A percentile compares a stretch with the other conserved stretches of the same genome.
Evolutionary conservation across 129 eudicot species (phyloP).

Genomic region (Rutidosis leptorrhynchoides): DNA sequence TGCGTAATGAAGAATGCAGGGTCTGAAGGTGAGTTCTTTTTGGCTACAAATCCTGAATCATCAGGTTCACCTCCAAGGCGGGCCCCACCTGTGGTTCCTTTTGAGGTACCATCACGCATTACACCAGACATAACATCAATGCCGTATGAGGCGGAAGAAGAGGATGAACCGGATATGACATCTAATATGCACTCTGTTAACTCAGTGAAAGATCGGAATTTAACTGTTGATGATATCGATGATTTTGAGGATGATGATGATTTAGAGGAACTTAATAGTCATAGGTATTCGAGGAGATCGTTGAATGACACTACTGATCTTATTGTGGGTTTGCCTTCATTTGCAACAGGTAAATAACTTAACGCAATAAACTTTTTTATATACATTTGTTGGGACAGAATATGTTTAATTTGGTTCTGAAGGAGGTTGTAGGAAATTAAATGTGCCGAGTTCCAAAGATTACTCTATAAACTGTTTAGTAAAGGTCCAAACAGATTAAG

Average conservation of each 20-base stretch:
- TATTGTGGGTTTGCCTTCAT: conserved; percentile 64
- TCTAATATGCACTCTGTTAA: conserved; percentile 60
- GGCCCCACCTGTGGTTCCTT: conserved; percentile 73
- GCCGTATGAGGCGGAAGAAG: conserved; percentile 51
- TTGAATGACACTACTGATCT: conserved; percentile 85
- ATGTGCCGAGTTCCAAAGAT: conserved; percentile 7
- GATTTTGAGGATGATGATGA: conserved; percentile 86
- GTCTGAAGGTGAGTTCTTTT: conserved; percentile 73
- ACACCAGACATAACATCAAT: conserved; percentile 50
- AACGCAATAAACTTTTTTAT: background rate
- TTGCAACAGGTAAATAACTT: conserved; percentile 71
- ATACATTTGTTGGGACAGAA: background rate
- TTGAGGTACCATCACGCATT: conserved; percentile 55
- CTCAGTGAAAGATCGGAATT: conserved; percentile 62
- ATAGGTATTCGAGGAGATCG: conserved; percentile 75
- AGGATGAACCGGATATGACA: conserved; percentile 48
- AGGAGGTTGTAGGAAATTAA: background rate
- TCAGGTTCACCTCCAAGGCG: conserved; percentile 95
- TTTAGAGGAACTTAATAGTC: conserved; percentile 69
- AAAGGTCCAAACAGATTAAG: conserved; percentile 5
- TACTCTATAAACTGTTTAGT: background rate
- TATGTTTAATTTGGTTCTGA: background rate
- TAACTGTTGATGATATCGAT: conserved; percentile 90
- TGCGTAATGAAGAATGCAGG: conserved; percentile 66
- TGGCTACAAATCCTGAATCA: conserved; percentile 71